Evolutionary conservation across 2,329 filamentous ascomycete genomes (phyloP).

Genomic region (Neonectria sp.): DNA sequence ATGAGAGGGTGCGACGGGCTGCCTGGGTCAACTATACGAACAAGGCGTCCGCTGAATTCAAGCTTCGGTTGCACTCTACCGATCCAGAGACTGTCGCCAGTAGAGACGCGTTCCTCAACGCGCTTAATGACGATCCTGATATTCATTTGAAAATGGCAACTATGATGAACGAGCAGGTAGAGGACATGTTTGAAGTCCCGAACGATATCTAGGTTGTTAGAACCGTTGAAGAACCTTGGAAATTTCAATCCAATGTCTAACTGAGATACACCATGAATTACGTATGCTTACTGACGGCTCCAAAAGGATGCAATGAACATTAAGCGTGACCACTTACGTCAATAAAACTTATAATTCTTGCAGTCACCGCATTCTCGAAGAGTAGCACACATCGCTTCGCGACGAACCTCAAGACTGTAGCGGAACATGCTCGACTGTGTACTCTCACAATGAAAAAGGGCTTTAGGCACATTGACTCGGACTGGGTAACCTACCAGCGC

Average conservation of each 20-base stretch:
- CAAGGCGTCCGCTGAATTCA: conserved; percentile 4
- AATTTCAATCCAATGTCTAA: no score
- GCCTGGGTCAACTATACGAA: conserved; percentile 4
- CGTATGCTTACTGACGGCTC: background rate
- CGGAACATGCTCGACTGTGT: no score
- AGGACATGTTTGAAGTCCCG: conserved; percentile 2
- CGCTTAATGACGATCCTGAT: background rate
- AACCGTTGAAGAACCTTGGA: no score
- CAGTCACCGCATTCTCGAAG: background rate
- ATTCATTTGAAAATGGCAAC: conserved; percentile 1
- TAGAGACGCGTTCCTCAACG: background rate
- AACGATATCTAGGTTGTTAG: background rate
- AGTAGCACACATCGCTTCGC: background rate
- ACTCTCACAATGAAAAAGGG: no score
- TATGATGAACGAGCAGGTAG: conserved; percentile 4
- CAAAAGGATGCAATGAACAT: background rate
- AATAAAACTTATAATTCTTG: background rate
- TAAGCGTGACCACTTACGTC: background rate
- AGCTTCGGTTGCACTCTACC: conserved; percentile 4
- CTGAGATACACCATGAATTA: background rate
- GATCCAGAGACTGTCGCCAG: background rate
- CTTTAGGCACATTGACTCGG: no score
- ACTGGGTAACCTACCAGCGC: background rate
- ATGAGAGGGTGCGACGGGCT: background rate
- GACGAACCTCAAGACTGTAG: no score